phyloP scores from a whole-genome alignment of 441 rosid genomes.

The Gossypium lobatum region DNA sequence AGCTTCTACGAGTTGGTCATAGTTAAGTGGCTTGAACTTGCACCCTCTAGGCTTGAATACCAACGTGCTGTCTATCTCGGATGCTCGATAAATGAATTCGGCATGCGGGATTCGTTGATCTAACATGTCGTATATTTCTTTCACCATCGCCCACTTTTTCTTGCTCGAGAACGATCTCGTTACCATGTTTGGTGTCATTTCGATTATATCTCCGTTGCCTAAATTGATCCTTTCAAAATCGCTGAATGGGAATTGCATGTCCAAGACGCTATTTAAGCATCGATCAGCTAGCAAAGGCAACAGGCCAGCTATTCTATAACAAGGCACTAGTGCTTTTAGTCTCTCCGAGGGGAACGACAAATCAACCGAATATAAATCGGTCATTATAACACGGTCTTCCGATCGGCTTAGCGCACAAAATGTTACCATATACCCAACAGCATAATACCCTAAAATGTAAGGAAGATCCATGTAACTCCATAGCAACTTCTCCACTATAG shows the following conservation, averaged over 20 bases:
- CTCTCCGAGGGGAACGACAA: constrained; percentile 57
- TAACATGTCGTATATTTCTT: constrained; percentile 66
- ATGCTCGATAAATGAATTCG: constrained; percentile 42
- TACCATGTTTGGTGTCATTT: constrained; percentile 68
- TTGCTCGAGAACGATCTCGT: constrained; percentile 46
- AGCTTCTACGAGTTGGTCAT: constrained; percentile 74
- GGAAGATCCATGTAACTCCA: constrained; percentile 90
- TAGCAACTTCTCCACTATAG: constrained; percentile 61
- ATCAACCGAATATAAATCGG: constrained; percentile 67
- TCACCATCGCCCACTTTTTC: constrained; percentile 60
- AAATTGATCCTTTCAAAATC: constrained; percentile 65
- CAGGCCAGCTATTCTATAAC: constrained; percentile 72
- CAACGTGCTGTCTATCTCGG: constrained; percentile 52
- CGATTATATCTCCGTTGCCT: constrained; percentile 41
- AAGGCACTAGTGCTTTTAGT: constrained; percentile 69
- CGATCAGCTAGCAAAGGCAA: constrained; percentile 68
- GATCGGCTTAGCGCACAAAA: constrained; percentile 71
- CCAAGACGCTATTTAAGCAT: constrained; percentile 30
- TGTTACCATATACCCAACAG: constrained; percentile 62
- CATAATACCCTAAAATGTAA: constrained; percentile 73
- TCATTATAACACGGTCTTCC: constrained; percentile 54
- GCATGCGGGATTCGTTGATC: constrained; percentile 84
- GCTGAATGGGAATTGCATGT: constrained; percentile 43
- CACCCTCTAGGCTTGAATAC: constrained; percentile 78
- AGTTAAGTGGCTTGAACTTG: constrained; percentile 46